Evolutionary conservation across 2,329 filamentous ascomycete genomes (phyloP), one percentile per base, ranked within the genome.

Genomic region (Fusarium sp.): DNA sequence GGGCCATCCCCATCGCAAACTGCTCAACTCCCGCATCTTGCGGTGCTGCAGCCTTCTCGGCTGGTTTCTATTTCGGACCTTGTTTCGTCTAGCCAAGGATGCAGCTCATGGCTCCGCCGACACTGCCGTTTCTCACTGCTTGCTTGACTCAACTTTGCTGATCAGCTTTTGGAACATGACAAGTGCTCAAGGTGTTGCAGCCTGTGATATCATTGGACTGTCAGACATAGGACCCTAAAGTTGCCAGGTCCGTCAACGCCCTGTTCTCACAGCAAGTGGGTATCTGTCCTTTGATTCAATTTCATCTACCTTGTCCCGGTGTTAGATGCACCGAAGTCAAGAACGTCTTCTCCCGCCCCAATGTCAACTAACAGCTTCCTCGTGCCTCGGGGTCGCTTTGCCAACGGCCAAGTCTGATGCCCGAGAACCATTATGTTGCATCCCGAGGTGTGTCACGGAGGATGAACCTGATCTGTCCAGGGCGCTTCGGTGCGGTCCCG

Each of bases 11-110:
- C 59, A 67, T 69, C 54, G 43, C 43, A 67, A 62, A 58, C 61
- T 58, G 23, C 39, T 63, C 35, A 45, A 43, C 27, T 30, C 60
- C 43, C 60, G 50, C 62, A 61, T 59, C 37, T 39, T 30, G 62
- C 52, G 64, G 50, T 70, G 64, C 61, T 43, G 39, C 65, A 66
- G 71, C 60, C 64, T 67, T 70, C 41, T 65, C 41, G 30, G 63
- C 37, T 45, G 64, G 58, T 48, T 67, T 64, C 59, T 67, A 65
- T 61, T 67, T 66, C 39, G 20, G 50, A 62, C 32, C 60, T 39
- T 66, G 70, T 57, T 66, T 61, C 41, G 43, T 50, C 23, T 43
- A 35, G 32, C 25, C 66, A 59, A 56, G 64, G 66, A 39, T 69
- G 66, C 68, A 52, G 67, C 56, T 60, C 25, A n/a, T 27, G 37